Percentiles rank a stretch among this genome's conserved stretches.
Conservation (phyloP, 345 rosid species). For the Turritis glabra region DNA sequence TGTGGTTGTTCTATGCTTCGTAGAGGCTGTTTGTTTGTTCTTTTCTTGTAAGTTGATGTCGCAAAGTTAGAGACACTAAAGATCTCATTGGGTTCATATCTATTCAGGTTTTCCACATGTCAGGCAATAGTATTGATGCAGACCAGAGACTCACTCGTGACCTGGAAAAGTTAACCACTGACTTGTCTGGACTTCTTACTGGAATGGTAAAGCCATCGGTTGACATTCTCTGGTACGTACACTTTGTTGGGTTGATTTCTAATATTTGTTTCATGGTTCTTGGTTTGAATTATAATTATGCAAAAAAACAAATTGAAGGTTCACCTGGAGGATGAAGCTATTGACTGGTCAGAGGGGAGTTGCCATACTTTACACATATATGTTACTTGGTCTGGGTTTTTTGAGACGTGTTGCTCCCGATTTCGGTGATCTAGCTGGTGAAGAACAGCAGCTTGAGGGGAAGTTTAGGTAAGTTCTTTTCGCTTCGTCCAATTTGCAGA, state of each 20-base stretch:
- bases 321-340: constrained; percentile 99
- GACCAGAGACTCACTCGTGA: constrained; percentile 97
- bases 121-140: constrained; percentile 84
- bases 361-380: constrained; percentile 86
- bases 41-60: constrained; percentile 14
- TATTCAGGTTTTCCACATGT: constrained; percentile 82
- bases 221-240: constrained; percentile 88
- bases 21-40: constrained; percentile 6
- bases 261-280: constrained; percentile 20
- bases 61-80: constrained; percentile 1
- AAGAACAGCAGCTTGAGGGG: constrained; percentile 91
- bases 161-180: constrained; percentile 82
- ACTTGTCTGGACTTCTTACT: constrained; percentile 87
- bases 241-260: constrained; percentile 17
- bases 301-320: constrained; percentile 52
- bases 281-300: constrained; percentile 19
- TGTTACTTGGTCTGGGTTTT: constrained; percentile 94
- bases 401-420: constrained; percentile 89
- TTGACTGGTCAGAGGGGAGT: constrained; percentile 95
- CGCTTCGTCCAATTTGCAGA: constrained; percentile 5
- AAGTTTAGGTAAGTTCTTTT: constrained; percentile 67
- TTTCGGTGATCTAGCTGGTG: constrained; percentile 86
- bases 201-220: constrained; percentile 99
- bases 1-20: constrained; percentile 13
- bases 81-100: constrained; percentile 18